A percentile compares a stretch with the other conserved stretches of the same genome.
Evolutionary conservation across 1,284 basidiomycete species (phyloP).

Genomic region (Athelia psychrophila): DNA sequence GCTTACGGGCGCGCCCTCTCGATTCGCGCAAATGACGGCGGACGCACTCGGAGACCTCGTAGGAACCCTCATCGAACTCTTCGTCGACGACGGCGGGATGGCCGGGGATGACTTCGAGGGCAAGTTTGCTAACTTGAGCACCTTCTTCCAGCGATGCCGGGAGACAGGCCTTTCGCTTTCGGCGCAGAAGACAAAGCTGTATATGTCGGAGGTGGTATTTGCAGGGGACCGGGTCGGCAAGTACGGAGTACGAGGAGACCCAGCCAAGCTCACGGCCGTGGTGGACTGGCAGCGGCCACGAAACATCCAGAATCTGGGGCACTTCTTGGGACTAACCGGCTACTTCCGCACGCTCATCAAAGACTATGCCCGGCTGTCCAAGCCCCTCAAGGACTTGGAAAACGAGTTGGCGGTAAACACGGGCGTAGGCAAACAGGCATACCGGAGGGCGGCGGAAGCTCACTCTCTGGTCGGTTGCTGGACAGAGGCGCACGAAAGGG

Average conservation of each 20-base stretch:
- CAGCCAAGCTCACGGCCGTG: slow-evolving; percentile 27
- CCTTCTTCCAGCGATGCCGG: slow-evolving; percentile 16
- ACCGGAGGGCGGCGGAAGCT: slow-evolving; percentile 16
- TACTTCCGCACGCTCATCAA: slow-evolving; percentile 27
- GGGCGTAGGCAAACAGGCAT: slow-evolving; percentile 17
- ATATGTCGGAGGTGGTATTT: slow-evolving; percentile 27
- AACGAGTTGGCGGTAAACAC: slow-evolving; percentile 17
- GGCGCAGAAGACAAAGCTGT: slow-evolving; percentile 26
- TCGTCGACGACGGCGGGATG: slow-evolving; percentile 30
- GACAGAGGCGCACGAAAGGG: slow-evolving; percentile 9
- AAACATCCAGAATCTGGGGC: slow-evolving; percentile 16
- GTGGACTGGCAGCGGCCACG: slow-evolving; percentile 28
- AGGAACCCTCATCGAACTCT: slow-evolving; percentile 20
- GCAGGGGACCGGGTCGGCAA: slow-evolving; percentile 25
- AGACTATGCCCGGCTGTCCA: slow-evolving; percentile 25
- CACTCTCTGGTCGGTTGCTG: slow-evolving; percentile 13
- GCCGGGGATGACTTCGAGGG: slow-evolving; percentile 23
- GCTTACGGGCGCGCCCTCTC: slow-evolving; percentile 36
- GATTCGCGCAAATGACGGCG: slow-evolving; percentile 31
- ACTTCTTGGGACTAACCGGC: slow-evolving; percentile 24
- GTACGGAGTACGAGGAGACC: slow-evolving; percentile 24
- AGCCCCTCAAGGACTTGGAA: slow-evolving; percentile 25
- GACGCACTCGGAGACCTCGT: slow-evolving; percentile 26
- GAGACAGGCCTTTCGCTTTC: slow-evolving; percentile 24
- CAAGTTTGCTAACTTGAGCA: slow-evolving; percentile 16